Conservation (phyloP, 768 basidiomycete species). For the Trametes coccinea region DNA sequence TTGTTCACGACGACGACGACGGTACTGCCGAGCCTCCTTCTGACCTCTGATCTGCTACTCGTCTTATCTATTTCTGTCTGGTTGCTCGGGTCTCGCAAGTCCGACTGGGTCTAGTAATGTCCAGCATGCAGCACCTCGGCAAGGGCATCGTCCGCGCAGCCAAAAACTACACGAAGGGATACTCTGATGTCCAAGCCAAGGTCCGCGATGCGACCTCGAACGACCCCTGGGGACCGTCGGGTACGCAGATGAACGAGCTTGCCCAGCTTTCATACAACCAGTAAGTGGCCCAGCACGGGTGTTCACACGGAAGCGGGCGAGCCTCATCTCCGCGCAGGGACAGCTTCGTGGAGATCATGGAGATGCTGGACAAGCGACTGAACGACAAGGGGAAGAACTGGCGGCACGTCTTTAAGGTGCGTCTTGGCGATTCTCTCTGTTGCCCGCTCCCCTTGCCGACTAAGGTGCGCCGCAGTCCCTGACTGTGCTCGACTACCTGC, state of each 20-base stretch:
- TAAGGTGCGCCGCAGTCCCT: constrained; percentile 55
- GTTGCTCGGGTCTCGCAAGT: neutral
- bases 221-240: constrained; percentile 97
- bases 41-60: neutral
- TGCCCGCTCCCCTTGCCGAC: neutral
- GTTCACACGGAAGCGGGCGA: constrained; percentile 1
- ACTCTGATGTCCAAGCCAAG: constrained; percentile 94
- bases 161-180: constrained; percentile 95
- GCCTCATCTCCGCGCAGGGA: constrained; percentile 48
- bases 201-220: constrained; percentile 96
- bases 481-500: constrained; percentile 91
- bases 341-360: constrained; percentile 99
- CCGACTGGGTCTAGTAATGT: constrained; percentile 15
- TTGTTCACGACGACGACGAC: neutral
- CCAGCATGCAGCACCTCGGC: constrained; percentile 72
- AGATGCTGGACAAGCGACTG: constrained; percentile 97
- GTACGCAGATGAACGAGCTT: constrained; percentile 99
- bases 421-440: constrained; percentile 18
- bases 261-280: constrained; percentile 97
- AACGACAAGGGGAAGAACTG: constrained; percentile 99
- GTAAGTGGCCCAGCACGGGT: constrained; percentile 47
- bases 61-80: neutral
- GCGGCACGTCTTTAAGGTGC: constrained; percentile 97
- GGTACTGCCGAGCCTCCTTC: neutral
- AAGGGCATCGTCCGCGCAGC: constrained; percentile 85